Base-by-base conservation (phyloP, 1,284 basidiomycete genomes). In the Mycena citricolor region DNA sequence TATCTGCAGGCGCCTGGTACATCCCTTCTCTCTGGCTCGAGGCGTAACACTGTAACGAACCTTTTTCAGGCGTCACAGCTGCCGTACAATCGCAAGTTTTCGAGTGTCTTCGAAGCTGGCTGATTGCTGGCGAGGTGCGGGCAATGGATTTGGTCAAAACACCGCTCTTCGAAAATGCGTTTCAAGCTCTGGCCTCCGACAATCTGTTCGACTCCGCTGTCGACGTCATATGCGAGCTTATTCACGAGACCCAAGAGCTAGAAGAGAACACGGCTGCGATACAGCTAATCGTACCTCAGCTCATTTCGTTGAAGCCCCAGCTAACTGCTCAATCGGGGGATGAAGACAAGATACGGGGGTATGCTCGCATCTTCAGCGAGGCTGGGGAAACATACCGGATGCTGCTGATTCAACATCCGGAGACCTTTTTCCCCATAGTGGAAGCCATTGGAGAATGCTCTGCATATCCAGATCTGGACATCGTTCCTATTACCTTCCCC, bases 171-270 rank as follows among this genome's bases (percentile, higher is more conserved):
- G 67, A 74, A 8, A 86, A 83, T 57, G 78, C 86, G 12, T 97
- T 97, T 61, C 82, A 90, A 48, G 89, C 94, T 3, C 75, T 99
- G 16, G 76, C 76, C 8, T 86, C 87, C 2, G 90, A 97, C 22
- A 77, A 82, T 35, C 77, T 99, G 8, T 99, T 99, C 61, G 97
- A 99, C 60, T 67, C 86, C 2, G 94, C 93, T 0, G 91, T 95
- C 30, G 90, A 97, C 55, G 85, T 91, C 32, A 76, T 98, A 42
- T 95, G 92, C 66, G 94, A 97, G 61, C 69, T 98, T 54, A 94
- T 99, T 48, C 94, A 98, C 65, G 97, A 99, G 65, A 99, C 97
- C 0, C 95, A 98, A 66, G 97, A 99, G 66, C 77, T 97, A 20
- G 86, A 97, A 52, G 95, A 99, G 37, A 95, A 94, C 61, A 89